Evolutionary conservation across 768 basidiomycete genomes (phyloP).

Genomic region (Termitomyces titanicus): DNA sequence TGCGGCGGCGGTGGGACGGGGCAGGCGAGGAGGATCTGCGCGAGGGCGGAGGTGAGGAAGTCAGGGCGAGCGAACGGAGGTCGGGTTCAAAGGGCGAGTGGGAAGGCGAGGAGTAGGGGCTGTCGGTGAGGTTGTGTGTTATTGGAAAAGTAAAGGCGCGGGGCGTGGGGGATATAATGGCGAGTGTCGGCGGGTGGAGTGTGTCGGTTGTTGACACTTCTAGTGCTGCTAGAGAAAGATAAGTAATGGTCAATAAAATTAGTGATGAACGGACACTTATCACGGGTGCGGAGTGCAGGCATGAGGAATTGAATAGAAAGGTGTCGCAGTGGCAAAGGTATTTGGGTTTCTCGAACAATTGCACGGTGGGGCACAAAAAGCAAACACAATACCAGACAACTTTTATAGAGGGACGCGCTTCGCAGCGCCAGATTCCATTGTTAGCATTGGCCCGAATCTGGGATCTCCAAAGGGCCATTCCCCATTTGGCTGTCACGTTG

Average conservation of each 20-base stretch:
- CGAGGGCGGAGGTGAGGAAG: constrained; percentile 30
- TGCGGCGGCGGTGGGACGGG: constrained; percentile 48
- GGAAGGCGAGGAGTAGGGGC: constrained; percentile 65
- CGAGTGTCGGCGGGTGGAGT: constrained; percentile 47
- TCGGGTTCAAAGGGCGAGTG: constrained; percentile 73
- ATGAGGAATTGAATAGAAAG: constrained; percentile 49
- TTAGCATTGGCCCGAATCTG: too few relatives aligned
- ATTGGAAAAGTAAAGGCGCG: constrained; percentile 70
- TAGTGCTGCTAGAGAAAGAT: constrained; percentile 46
- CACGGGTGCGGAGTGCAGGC: constrained; percentile 79
- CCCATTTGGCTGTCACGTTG: constrained; percentile 34
- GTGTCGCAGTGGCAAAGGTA: constrained; percentile 50
- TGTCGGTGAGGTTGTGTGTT: constrained; percentile 59
- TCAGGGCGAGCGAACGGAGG: constrained; percentile 50
- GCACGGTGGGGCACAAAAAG: constrained; percentile 58
- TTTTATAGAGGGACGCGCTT: constrained; percentile 38
- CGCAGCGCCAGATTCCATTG: too few relatives aligned
- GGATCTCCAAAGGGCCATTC: constrained; percentile 27
- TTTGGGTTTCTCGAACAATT: constrained; percentile 60
- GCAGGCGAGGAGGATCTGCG: constrained; percentile 26
- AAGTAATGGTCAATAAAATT: constrained; percentile 7
- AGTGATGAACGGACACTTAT: constrained; percentile 42
- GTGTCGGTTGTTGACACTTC: constrained; percentile 73
- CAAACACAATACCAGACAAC: constrained; percentile 53
- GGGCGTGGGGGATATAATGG: constrained; percentile 68